Evolutionary conservation across 1,139 yeast genomes (phyloP), one percentile per base, ranked within the genome.

Genomic region (Geotrichum armillariae): DNA sequence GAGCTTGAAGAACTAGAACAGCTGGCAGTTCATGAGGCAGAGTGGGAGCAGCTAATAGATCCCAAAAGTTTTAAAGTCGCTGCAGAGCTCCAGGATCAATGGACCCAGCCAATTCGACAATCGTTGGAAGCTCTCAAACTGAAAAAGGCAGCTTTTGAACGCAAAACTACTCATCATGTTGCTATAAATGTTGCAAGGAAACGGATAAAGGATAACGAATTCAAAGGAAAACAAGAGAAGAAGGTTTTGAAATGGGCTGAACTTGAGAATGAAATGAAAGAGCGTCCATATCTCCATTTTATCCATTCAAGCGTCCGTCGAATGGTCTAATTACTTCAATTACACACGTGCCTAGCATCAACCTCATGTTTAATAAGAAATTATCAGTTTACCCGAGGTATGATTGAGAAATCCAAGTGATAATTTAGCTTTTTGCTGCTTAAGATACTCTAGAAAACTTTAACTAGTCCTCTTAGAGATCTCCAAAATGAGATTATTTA

Each of bases 1-100:
- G 21, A 22, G n/a, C 47, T 46, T 14, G 47, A 46, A 16, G 45
- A 33, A 2, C 22, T 41, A 12, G 45, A 36, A 23, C 34, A 41
- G 11, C 37, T 50, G 4, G 53, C 50, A 1, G 23, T 18, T 5
- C 22, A 33, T 5, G 53, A 50, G 21, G 47, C 49, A n/a, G 21
- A 34, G 8, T 50, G 53, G 53, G 53, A 50, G 33, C 12, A 18
- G 3, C 20, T 33, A 16, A 23, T 41, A 16, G 44, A 47, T 11
- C 16, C 17, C 5, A 32, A 23, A 17, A 18, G 18, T 9, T 11
- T 9, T 1, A 29, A 33, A 7, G 17, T 8, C 11, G 25, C 21
- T 12, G 29, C 14, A 14, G 25, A 38, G 17, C 27, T 33, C 29
- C 14, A 32, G 17, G 22, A 29, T 12, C 38, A 44, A 25, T 49